Conservation (phyloP, 1,139 yeast genomes). For the Blastobotrys petasosporus region DNA sequence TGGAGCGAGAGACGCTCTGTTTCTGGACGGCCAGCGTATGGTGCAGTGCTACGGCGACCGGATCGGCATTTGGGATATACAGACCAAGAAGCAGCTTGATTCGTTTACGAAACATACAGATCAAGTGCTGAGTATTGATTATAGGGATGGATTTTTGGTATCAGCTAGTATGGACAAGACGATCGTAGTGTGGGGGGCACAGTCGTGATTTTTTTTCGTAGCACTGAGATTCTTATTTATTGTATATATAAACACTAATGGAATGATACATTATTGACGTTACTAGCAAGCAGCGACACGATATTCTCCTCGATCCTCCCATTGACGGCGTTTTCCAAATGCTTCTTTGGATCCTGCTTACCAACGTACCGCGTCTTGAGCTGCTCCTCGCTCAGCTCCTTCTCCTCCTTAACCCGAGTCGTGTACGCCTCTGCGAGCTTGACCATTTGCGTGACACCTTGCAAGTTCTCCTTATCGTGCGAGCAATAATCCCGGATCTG, state of each 20-base stretch:
- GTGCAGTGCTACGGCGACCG: constrained; percentile 32
- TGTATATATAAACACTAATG: constrained; percentile 13
- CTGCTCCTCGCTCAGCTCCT: constrained; percentile 80
- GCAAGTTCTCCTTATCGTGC: constrained; percentile 70
- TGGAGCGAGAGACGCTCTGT: background rate
- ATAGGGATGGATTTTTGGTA: constrained; percentile 14
- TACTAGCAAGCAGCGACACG: constrained; percentile 78
- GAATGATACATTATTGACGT: constrained; percentile 67
- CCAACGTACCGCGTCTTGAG: constrained; percentile 95
- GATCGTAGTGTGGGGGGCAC: constrained; percentile 2
- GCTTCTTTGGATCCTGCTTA: constrained; percentile 98
- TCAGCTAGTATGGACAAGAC: constrained; percentile 9
- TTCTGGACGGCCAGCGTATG: constrained; percentile 18
- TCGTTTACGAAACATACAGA: constrained; percentile 38
- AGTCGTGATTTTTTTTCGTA: too few species aligned
- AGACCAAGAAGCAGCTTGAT: constrained; percentile 49
- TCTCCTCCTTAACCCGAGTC: constrained; percentile 87
- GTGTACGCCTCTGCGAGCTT: constrained; percentile 88
- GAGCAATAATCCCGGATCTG: constrained; percentile 70
- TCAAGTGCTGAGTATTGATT: constrained; percentile 27
- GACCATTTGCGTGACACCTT: constrained; percentile 73
- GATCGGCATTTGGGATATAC: constrained; percentile 70
- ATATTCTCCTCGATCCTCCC: constrained; percentile 82
- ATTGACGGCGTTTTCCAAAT: constrained; percentile 84
- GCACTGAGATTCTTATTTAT: too few species aligned